These are phyloP conservation scores for Fomitopsis pulvina DNA, from an alignment of 768 basidiomycete species.

Conservation along the genomic window DNA sequence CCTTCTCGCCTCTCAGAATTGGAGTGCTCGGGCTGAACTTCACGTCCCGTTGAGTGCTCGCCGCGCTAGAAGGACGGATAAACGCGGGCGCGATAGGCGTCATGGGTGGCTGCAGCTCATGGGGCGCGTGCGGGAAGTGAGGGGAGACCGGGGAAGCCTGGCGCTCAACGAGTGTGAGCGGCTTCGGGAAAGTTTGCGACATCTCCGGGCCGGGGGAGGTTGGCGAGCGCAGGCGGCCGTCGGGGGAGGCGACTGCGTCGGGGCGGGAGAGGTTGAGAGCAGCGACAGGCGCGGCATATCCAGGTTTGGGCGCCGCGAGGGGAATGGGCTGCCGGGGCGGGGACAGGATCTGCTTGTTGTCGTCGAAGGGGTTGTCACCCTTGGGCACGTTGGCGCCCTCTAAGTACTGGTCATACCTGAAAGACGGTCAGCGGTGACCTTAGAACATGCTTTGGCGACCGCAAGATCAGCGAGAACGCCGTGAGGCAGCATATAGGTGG, in stretches of 20 bases:
- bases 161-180: slow-evolving; percentile 23
- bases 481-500: too few relatives aligned
- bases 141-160: slow-evolving; percentile 24
- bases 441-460: neutral
- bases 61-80: slow-evolving; percentile 46
- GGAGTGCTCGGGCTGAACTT: slow-evolving; percentile 41
- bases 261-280: slow-evolving; percentile 55
- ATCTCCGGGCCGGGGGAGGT: slow-evolving; percentile 23
- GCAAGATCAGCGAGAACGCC: too few relatives aligned
- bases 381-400: slow-evolving; percentile 40
- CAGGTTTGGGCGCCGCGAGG: slow-evolving; percentile 66
- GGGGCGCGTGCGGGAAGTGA: slow-evolving; percentile 45
- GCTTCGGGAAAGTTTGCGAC: slow-evolving; percentile 12
- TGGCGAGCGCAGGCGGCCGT: slow-evolving; percentile 25
- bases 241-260: slow-evolving; percentile 32
- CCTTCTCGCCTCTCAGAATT: slow-evolving; percentile 63
- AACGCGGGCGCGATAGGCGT: slow-evolving; percentile 79
- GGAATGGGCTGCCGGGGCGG: slow-evolving; percentile 24
- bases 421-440: neutral
- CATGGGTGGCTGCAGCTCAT: slow-evolving; percentile 69
- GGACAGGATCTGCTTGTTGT: slow-evolving; percentile 14
- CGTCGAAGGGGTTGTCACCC: slow-evolving; percentile 39
- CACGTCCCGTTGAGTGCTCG: slow-evolving; percentile 32
- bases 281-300: slow-evolving; percentile 65
- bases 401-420: slow-evolving; percentile 62